A percentile compares a stretch with the other conserved stretches of the same genome.
These are phyloP conservation scores for Tetratostichococcus sp. DNA, from an alignment of 139 green algal genomes.

Conservation along the genomic window DNA sequence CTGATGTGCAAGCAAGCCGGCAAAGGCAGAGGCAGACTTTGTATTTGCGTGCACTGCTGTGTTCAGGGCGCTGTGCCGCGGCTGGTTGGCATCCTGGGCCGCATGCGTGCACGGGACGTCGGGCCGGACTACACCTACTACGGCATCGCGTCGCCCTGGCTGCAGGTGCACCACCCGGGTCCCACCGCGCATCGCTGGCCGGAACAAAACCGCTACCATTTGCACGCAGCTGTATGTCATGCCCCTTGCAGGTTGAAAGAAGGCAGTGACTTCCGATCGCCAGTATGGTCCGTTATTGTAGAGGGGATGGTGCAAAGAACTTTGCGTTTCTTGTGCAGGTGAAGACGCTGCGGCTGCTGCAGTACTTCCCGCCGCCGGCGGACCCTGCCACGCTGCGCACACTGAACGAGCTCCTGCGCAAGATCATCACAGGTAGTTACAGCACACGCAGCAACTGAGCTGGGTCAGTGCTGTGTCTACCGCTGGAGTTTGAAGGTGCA, in stretches of 20 bases:
- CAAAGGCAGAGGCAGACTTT: conserved; percentile 57
- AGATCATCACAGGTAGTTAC: conserved; percentile 47
- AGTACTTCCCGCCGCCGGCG: conserved; percentile 90
- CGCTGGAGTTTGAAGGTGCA: no score
- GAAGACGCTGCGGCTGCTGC: conserved; percentile 86
- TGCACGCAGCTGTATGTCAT: no score
- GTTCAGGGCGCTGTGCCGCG: conserved; percentile 71
- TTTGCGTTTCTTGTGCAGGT: conserved; percentile 48
- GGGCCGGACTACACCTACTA: conserved; percentile 96
- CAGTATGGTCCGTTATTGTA: no score
- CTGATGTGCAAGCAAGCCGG: no score
- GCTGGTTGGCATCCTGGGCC: conserved; percentile 80
- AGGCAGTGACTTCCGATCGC: no score
- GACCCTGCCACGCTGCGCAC: conserved; percentile 41
- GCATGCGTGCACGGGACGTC: conserved; percentile 75
- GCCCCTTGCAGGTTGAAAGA: no score
- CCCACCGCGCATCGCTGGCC: no score
- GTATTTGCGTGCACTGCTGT: no score
- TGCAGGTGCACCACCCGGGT: conserved; percentile 75
- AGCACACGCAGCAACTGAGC: neutral
- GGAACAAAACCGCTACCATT: no score
- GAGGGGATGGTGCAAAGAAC: no score
- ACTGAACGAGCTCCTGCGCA: conserved; percentile 56
- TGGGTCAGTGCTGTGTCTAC: neutral
- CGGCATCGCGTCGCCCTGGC: conserved; percentile 94